Percentiles rank a stretch among this genome's conserved stretches.
These are phyloP conservation scores for Verbascum thapsus DNA, from an alignment of 257 asterid species.

Conservation along the genomic window DNA sequence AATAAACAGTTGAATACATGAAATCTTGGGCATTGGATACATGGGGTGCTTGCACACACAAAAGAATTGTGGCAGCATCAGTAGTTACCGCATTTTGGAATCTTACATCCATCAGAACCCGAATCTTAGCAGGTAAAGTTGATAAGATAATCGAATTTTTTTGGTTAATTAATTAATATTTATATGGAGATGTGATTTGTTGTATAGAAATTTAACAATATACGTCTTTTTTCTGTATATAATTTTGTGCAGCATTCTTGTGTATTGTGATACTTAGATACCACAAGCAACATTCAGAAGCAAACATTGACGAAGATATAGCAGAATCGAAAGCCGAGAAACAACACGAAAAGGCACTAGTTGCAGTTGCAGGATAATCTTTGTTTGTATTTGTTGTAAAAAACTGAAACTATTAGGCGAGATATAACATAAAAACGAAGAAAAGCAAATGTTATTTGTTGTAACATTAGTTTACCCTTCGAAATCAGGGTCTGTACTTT, in stretches of 20 bases:
- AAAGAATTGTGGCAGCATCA: slow-evolving; percentile 74
- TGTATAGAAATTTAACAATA: background rate
- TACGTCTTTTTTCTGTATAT: slow-evolving; percentile 7
- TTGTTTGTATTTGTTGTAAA: background rate
- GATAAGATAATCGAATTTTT: background rate
- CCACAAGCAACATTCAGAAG: slow-evolving; percentile 52
- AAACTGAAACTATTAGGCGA: background rate
- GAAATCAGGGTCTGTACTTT: too few species aligned
- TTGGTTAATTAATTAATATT: too few species aligned
- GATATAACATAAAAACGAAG: background rate
- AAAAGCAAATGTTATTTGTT: too few species aligned
- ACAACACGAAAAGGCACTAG: slow-evolving; percentile 48
- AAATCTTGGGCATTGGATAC: slow-evolving; percentile 49
- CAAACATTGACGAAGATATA: slow-evolving; percentile 37
- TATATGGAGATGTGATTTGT: too few species aligned
- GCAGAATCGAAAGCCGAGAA: slow-evolving; percentile 29
- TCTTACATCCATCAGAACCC: slow-evolving; percentile 68
- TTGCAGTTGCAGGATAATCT: slow-evolving; percentile 43
- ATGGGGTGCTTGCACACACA: slow-evolving; percentile 85
- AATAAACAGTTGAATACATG: slow-evolving; percentile 47
- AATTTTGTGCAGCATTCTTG: slow-evolving; percentile 73
- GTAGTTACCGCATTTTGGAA: slow-evolving; percentile 83
- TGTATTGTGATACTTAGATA: slow-evolving; percentile 78
- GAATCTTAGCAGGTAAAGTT: slow-evolving; percentile 74
- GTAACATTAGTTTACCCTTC: too few species aligned